These are phyloP conservation scores for Lepiota subincarnata DNA, from an alignment of 768 basidiomycete species.

Conservation along the genomic window DNA sequence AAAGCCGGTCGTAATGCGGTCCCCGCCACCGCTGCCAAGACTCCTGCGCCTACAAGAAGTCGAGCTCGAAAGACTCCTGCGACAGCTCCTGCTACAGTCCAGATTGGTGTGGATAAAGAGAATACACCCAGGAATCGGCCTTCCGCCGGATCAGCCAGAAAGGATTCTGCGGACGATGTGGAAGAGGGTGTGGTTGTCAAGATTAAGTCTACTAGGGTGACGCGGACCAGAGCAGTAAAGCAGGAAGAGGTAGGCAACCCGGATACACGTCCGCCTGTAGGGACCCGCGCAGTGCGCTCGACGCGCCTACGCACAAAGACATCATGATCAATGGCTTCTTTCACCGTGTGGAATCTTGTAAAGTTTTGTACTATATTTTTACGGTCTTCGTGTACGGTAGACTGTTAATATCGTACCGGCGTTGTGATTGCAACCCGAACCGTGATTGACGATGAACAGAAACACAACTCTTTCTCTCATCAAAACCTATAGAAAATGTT, in stretches of 20 bases:
- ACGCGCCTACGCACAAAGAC: conserved; percentile 33
- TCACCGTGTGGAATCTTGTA: not conserved
- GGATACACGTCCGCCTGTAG: conserved; percentile 17
- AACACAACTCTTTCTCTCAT: no score
- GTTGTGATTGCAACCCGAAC: not conserved
- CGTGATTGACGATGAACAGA: not conserved
- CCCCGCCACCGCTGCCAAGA: conserved; percentile 10
- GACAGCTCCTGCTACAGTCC: conserved; percentile 28
- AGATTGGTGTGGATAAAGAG: conserved; percentile 35
- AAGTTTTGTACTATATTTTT: not conserved
- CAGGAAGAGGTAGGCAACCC: conserved; percentile 21
- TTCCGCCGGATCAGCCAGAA: conserved; percentile 16
- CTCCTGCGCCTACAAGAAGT: conserved; percentile 8
- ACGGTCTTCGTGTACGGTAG: not conserved
- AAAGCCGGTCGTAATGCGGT: conserved; percentile 4
- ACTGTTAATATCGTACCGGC: not conserved
- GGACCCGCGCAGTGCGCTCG: conserved; percentile 26
- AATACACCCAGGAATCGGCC: conserved; percentile 24
- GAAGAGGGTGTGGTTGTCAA: conserved; percentile 29
- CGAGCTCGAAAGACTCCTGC: conserved; percentile 29
- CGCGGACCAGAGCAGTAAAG: conserved; percentile 21
- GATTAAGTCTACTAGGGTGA: conserved; percentile 32
- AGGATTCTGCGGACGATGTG: conserved; percentile 17
- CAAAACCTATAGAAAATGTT: not conserved
- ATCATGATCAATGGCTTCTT: conserved; percentile 14